A percentile compares a stretch with the other conserved stretches of the same genome.
phyloP scores from a whole-genome alignment of 1,139 yeast species.

The Taphrina pruni region DNA sequence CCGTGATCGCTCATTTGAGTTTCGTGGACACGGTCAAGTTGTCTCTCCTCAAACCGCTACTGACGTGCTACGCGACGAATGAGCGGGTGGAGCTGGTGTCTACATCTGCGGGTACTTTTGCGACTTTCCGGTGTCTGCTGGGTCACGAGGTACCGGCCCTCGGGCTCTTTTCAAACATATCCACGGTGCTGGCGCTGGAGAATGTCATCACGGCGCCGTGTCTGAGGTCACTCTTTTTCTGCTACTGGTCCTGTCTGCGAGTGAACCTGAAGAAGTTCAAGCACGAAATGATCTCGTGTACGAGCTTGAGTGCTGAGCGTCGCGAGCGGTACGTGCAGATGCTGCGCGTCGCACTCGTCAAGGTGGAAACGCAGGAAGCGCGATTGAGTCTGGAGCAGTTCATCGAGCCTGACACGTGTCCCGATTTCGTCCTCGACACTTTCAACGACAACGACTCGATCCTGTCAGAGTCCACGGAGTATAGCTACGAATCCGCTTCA shows the following conservation, averaged over 20 bases:
- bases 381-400: constrained; percentile 4
- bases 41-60: constrained; percentile 4
- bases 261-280: constrained; percentile 1
- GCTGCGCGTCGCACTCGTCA: constrained; percentile 7
- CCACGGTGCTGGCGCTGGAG: constrained; percentile 13
- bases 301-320: neutral
- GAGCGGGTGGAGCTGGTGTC: neutral
- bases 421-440: constrained; percentile 3
- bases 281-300: neutral
- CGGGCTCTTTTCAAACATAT: constrained; percentile 1
- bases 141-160: constrained; percentile 12
- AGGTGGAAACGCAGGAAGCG: constrained; percentile 5
- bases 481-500: constrained; percentile 2
- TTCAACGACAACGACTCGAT: neutral
- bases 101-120: neutral
- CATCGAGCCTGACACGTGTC: neutral
- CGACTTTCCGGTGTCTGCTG: constrained; percentile 7
- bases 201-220: constrained; percentile 7
- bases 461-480: constrained; percentile 9
- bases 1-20: constrained; percentile 7
- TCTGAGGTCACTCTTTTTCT: constrained; percentile 5
- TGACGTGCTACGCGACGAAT: neutral
- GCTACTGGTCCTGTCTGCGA: constrained; percentile 16
- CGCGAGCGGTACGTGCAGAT: constrained; percentile 4
- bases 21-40: constrained; percentile 15